Base-by-base conservation (phyloP, 2,329 filamentous ascomycete species). In the Cladosporium sp. region DNA sequence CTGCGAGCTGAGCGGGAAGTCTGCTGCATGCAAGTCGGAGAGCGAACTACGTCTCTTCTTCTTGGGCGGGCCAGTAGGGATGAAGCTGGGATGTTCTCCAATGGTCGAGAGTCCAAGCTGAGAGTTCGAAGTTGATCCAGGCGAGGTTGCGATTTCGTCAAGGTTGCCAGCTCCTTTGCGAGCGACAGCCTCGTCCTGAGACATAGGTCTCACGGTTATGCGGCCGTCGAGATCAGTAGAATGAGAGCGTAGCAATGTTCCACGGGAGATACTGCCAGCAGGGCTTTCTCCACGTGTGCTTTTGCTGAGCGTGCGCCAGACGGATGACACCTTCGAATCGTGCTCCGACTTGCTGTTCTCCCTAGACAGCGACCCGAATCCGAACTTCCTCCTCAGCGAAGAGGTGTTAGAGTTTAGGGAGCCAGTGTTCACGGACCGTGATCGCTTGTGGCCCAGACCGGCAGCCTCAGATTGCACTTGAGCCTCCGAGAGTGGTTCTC, bases 21-120 rank as follows among this genome's bases (percentile, higher is more conserved):
- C 84, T 14, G 88, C 74, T 52, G 75, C 78, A 60, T 83, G 86
- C 44, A 97, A 77, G 68, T 97, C 92, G 4, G 91, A 95, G 40
- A 97, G 73, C 22, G 91, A 96, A 71, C 91, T 96, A 66, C 92
- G 84, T 52, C 92, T 81, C 74, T 95, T 96, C 73, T 85, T 91
- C 66, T 80, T 84, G 42, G 75, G 71, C n/a, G 69, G 68, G 58
- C 63, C 67, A 11, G 67, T 74, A 10, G 68, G 66, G 45, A 70
- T 68, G 65, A 74, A 72, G 68, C 74, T 74, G 13, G 66, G 63
- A 51, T 67, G 64, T 52, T 72, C 75, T 60, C 72, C 77, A 63
- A 77, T 83, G 5, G 77, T 78, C 16, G 73, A 74, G 33, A 81
- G 65, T 9, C 65, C 63, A 18, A 63, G 58, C 35, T 61, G 64